Evolutionary conservation across 306 rosid genomes (phyloP).

Genomic region (Lathyrus aphaca): DNA sequence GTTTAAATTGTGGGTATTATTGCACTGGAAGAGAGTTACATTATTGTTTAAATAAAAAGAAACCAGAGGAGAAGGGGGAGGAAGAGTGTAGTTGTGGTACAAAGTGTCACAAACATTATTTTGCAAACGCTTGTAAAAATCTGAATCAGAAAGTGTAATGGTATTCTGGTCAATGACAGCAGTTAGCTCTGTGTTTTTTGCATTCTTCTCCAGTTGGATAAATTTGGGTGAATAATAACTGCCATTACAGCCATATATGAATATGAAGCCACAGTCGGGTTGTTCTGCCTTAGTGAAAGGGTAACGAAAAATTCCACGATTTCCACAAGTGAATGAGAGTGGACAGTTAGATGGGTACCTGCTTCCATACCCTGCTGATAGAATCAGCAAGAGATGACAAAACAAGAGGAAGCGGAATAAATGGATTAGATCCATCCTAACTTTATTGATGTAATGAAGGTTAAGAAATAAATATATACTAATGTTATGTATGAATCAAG

Average conservation of each 20-base stretch:
- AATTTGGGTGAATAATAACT: background rate
- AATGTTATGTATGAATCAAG: background rate
- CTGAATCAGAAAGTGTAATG: conserved; percentile 21
- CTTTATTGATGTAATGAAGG: background rate
- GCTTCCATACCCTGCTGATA: conserved; percentile 18
- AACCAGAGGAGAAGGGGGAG: conserved; percentile 16
- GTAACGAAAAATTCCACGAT: conserved; percentile 22
- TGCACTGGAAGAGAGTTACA: conserved; percentile 44
- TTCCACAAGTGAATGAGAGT: conserved; percentile 33
- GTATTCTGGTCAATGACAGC: background rate
- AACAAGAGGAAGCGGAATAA: conserved; percentile 15
- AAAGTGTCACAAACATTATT: conserved; percentile 6
- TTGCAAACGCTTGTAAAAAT: conserved; percentile 5
- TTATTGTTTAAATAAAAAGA: conserved; percentile 3
- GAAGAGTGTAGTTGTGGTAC: background rate
- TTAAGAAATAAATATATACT: background rate
- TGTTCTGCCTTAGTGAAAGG: conserved; percentile 46
- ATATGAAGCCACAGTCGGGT: conserved; percentile 38
- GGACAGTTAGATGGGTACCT: conserved; percentile 23
- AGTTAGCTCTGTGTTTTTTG: background rate
- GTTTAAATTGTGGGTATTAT: background rate
- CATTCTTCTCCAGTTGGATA: conserved; percentile 39
- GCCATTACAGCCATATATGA: conserved; percentile 15
- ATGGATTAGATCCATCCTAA: conserved; percentile 27
- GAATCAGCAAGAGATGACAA: conserved; percentile 5